Evolutionary conservation across 192 early-diverging fungal genomes (phyloP).

Genomic region (Backusella tuberculispora): DNA sequence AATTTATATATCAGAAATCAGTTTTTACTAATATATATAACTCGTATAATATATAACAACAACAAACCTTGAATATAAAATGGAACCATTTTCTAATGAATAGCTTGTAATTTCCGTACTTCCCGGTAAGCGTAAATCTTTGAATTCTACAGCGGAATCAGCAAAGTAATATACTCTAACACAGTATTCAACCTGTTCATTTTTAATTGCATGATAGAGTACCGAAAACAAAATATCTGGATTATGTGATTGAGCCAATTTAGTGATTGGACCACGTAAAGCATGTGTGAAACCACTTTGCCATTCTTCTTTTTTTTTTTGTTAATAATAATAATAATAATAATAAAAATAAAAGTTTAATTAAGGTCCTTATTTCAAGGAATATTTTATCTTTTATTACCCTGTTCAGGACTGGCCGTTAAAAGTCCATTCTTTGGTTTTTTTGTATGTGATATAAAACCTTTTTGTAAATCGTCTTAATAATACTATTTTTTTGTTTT

Average conservation of each 20-base stretch:
- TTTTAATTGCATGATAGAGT: conserved; percentile 36
- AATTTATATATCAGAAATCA: not conserved
- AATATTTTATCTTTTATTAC: not conserved
- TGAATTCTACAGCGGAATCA: conserved; percentile 17
- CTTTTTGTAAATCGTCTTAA: not conserved
- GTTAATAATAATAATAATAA: no score
- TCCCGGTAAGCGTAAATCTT: conserved; percentile 40
- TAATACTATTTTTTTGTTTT: not conserved
- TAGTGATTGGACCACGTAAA: conserved; percentile 35
- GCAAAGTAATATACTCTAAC: conserved; percentile 31
- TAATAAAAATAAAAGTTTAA: not conserved
- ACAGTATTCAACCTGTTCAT: conserved; percentile 33
- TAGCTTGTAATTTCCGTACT: conserved; percentile 31
- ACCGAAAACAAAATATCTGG: conserved; percentile 28
- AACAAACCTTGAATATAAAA: conserved; percentile 40
- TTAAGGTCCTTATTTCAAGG: not conserved
- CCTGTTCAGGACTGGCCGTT: not conserved
- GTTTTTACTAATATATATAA: not conserved
- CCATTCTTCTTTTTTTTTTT: conserved; percentile 29
- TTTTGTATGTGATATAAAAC: not conserved
- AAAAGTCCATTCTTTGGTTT: not conserved
- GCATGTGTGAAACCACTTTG: conserved; percentile 25
- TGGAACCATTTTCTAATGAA: conserved; percentile 27
- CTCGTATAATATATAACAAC: not conserved
- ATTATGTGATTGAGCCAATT: conserved; percentile 8